phyloP scores from a whole-genome alignment of 768 basidiomycete genomes.

The Boletus fagicola region DNA sequence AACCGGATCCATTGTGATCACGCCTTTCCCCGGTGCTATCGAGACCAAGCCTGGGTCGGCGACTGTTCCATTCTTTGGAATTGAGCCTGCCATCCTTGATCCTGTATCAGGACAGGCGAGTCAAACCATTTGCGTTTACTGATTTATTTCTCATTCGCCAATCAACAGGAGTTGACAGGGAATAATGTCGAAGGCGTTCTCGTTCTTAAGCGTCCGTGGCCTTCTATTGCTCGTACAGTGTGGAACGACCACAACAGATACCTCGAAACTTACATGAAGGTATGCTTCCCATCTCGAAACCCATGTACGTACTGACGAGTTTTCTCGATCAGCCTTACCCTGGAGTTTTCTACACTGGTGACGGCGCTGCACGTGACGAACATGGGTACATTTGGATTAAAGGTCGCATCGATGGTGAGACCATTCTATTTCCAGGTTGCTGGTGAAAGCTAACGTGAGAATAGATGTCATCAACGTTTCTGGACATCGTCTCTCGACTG shows the following conservation, averaged over 20 bases:
- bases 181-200: constrained; percentile 90
- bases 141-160: not conserved
- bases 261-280: constrained; percentile 73
- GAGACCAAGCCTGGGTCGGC: constrained; percentile 96
- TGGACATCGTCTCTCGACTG: constrained; percentile 94
- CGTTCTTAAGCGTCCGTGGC: constrained; percentile 86
- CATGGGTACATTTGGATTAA: constrained; percentile 99
- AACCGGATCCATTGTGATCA: constrained; percentile 93
- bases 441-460: not conserved
- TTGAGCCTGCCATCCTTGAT: constrained; percentile 86
- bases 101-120: constrained; percentile 67
- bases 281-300: constrained; percentile 11
- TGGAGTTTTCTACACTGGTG: constrained; percentile 94
- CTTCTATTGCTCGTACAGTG: constrained; percentile 90
- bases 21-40: constrained; percentile 94
- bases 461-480: constrained; percentile 97
- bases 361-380: constrained; percentile 91
- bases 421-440: not conserved
- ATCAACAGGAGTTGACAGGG: constrained; percentile 61
- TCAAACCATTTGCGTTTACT: not conserved
- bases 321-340: constrained; percentile 61
- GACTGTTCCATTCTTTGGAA: constrained; percentile 97
- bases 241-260: constrained; percentile 90
- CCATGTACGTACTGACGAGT: constrained; percentile 42
- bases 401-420: constrained; percentile 88